Base-by-base conservation (phyloP, 805 yeast species). In the Danielia reshetovae region DNA sequence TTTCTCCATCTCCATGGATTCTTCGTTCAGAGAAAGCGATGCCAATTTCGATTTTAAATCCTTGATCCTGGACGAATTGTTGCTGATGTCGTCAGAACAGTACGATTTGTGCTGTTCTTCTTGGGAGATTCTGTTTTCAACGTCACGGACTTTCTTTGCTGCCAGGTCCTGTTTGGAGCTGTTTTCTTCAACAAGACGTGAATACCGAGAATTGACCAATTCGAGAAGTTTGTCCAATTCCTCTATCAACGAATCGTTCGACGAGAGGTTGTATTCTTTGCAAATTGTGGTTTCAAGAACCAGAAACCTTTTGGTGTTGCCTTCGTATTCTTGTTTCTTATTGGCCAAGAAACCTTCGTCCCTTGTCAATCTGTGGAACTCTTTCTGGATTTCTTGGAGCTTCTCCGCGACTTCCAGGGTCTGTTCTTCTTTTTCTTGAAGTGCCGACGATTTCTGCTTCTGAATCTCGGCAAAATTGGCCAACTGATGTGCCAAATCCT, bases 261-360 rank as follows among this genome's bases (percentile, higher is more conserved):
- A 35, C 12, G 45, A 35, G 2, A 40, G 21, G 13, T 48, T 40
- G 4, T 40, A 21, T n/a, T 33, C 14, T 7, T 29, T 17, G 12
- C 28, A 19, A 3, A 25, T 10, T 3, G 15, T 23, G n/a, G 1
- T 2, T 16, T 13, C 5, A 30, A 12, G 18, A 4, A 21, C 30
- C 9, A 35, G 33, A 17, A 48, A 33, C 24, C 40, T 29, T 23
- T 28, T 24, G 15, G 40, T 14, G 35, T 55, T 48, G 10, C 30
- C 33, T n/a, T 48, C 40, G 43, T 67, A 68, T 22, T 54, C 59
- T 1, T 46, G 47, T 36, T 66, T 66, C 36, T 66, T 70, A 1
- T 73, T 73, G 33, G 65, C 62, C 29, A 80, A 56, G 31, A 75
- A 70, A 4, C 90, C 94, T 18, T 48, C 52, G 13, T 33, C 38